Percentiles rank a stretch among this genome's conserved stretches.
Evolutionary conservation across 148 eudicot genomes (phyloP).

Genomic region (Amaranthus palmeri): DNA sequence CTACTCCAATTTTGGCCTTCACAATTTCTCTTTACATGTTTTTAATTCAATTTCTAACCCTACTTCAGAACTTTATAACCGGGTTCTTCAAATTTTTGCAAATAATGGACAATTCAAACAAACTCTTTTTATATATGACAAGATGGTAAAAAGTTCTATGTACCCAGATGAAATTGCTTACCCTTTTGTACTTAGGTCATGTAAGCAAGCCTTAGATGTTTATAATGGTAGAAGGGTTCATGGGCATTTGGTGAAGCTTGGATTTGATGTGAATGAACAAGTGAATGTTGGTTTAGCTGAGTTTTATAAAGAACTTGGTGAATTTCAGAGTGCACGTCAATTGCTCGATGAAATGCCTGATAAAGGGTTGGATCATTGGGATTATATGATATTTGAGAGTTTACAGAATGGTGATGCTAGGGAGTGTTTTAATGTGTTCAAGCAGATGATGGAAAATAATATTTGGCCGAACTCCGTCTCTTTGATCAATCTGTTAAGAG

Average conservation of each 20-base stretch:
- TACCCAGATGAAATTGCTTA: slow-evolving; percentile 28
- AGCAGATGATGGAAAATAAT: slow-evolving; percentile 22
- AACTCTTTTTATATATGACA: slow-evolving; percentile 27
- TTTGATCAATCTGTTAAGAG: slow-evolving; percentile 32
- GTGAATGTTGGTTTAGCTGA: slow-evolving; percentile 24
- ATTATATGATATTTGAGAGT: slow-evolving; percentile 17
- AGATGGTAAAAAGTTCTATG: slow-evolving; percentile 28
- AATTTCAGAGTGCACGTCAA: slow-evolving; percentile 17
- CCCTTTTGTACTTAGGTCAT: slow-evolving; percentile 33
- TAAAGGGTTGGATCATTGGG: slow-evolving; percentile 22
- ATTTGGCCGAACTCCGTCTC: slow-evolving; percentile 16
- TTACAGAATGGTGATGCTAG: slow-evolving; percentile 16
- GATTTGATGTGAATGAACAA: slow-evolving; percentile 21
- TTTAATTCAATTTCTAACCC: slow-evolving; percentile 23
- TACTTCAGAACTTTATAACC: slow-evolving; percentile 16
- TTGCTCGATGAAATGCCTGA: slow-evolving; percentile 25
- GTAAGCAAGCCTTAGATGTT: slow-evolving; percentile 9
- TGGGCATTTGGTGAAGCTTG: slow-evolving; percentile 31
- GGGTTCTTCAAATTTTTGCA: slow-evolving; percentile 23
- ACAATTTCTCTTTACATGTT: slow-evolving; percentile 9
- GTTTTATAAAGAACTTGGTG: slow-evolving; percentile 16
- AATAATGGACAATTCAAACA: slow-evolving; percentile 21
- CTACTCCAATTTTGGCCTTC: slow-evolving; percentile 27
- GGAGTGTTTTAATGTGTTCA: slow-evolving; percentile 18
- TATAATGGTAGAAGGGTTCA: slow-evolving; percentile 19